Base-by-base conservation (phyloP, 75 land plant species). In the Pinus tabuliformis region DNA sequence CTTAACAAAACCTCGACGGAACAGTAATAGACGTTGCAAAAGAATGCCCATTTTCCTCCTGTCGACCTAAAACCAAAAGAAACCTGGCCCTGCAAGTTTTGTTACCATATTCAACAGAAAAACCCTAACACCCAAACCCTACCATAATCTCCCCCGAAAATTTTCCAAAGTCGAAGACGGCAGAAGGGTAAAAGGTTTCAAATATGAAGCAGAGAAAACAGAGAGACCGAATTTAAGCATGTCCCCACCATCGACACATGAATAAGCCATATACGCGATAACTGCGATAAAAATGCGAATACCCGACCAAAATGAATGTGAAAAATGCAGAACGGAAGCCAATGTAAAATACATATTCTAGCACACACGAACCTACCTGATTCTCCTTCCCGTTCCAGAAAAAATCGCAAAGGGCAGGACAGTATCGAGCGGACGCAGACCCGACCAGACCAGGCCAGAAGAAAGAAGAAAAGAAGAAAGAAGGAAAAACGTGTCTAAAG, bases 61-160 rank as follows among this genome's bases (percentile, higher is more conserved):
- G 49, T 45, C 7, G 6, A 45, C 49, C 49, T 45, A 45, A 45
- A 45, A 45, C 7, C 6, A 45, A 6, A 45, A 45, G 49, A 45
- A 45, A 45, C 49, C 7, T 45, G 49, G 49, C 9, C 9, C 49
- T 45, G 49, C 7, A 45, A 45, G 49, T 6, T 45, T 7, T 26
- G 8, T 45, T 6, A 45, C 49, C 2, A 17, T 36, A 65, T 16
- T 36, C 18, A 33, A 33, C 36, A 65, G 18, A 65, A 17, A 37
- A 65, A 36, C 45, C 70, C 70, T 65, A 65, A 18, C 30, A 37
- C 70, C 7, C n/a, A 65, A 65, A 65, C 70, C 70, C 70, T 65
- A 65, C 6, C 7, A 65, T 37, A 45, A 45, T 65, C 70, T 65
- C 18, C 70, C 6, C 7, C 45, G 42, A 65, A 65, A 65, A 36